These are phyloP conservation scores for Huiozyma naganishii DNA, from an alignment of 805 yeast species.

Conservation along the genomic window DNA sequence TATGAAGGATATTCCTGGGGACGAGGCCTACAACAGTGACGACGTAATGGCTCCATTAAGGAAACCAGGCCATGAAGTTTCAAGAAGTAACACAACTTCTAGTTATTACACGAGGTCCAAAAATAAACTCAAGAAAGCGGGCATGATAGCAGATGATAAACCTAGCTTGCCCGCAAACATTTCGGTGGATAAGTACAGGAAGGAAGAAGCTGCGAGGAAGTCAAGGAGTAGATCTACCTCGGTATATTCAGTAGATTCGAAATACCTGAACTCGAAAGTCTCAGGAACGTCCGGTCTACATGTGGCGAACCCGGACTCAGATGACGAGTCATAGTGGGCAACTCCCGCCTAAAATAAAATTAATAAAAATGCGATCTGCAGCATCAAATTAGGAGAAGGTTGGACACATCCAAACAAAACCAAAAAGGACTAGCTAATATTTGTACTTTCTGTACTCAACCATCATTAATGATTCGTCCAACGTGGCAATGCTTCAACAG, in stretches of 20 bases:
- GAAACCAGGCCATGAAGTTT: conserved; percentile 2
- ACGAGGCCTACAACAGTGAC: conserved; percentile 29
- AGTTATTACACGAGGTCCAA: conserved; percentile 27
- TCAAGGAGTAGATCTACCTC: conserved; percentile 4
- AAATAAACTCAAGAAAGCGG: conserved; percentile 14
- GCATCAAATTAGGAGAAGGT: too few species aligned
- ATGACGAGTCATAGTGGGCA: conserved; percentile 9
- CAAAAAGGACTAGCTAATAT: too few species aligned
- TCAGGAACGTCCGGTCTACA: conserved; percentile 13
- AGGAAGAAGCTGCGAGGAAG: neutral
- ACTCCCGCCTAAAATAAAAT: too few species aligned
- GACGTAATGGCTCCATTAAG: conserved; percentile 25
- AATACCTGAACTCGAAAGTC: conserved; percentile 3
- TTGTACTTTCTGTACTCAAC: too few species aligned
- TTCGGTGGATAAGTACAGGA: conserved; percentile 10
- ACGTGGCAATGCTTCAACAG: too few species aligned
- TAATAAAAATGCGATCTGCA: too few species aligned
- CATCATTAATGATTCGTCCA: too few species aligned
- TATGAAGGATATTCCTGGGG: conserved; percentile 27
- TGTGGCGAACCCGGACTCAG: conserved; percentile 25
- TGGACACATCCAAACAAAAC: too few species aligned
- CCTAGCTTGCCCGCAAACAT: conserved; percentile 14
- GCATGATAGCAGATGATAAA: neutral
- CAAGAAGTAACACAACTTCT: conserved; percentile 22
- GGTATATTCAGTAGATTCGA: conserved; percentile 4